Evolutionary conservation across 208 protist species (phyloP).

Genomic region (Crithidia brevicula): DNA sequence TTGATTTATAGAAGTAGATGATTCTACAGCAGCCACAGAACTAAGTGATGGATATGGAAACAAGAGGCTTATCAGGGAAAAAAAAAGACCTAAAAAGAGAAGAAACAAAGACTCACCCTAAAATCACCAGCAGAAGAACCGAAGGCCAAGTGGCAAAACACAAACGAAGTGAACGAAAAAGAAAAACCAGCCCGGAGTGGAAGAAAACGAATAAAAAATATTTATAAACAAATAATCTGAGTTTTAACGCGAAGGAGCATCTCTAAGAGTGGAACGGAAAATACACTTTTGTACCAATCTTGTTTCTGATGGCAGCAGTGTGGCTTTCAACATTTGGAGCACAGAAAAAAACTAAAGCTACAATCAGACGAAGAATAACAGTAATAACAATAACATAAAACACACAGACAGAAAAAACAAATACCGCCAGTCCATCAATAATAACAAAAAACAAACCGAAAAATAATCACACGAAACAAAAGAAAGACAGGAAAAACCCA

Average conservation of each 20-base stretch:
- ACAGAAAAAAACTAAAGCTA: not conserved
- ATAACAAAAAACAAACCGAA: not conserved
- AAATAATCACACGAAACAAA: not conserved
- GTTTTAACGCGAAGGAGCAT: too few species aligned
- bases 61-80: not conserved
- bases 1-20: not conserved
- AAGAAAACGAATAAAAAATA: too few species aligned
- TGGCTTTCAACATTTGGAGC: too few species aligned
- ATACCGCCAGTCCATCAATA: not conserved
- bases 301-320: too few species aligned
- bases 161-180: not conserved
- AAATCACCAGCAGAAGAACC: too few species aligned
- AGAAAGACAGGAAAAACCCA: not conserved
- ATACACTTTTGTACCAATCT: too few species aligned
- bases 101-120: not conserved
- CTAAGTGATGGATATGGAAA: not conserved
- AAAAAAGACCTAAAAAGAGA: not conserved
- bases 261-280: too few species aligned
- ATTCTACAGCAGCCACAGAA: not conserved
- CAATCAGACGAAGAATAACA: not conserved
- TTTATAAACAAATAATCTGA: too few species aligned
- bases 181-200: too few species aligned
- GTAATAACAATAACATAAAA: not conserved
- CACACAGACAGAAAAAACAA: not conserved
- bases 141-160: too few species aligned